Conservation (phyloP, 805 yeast genomes). For the Dipodascopsis uninucleata region DNA sequence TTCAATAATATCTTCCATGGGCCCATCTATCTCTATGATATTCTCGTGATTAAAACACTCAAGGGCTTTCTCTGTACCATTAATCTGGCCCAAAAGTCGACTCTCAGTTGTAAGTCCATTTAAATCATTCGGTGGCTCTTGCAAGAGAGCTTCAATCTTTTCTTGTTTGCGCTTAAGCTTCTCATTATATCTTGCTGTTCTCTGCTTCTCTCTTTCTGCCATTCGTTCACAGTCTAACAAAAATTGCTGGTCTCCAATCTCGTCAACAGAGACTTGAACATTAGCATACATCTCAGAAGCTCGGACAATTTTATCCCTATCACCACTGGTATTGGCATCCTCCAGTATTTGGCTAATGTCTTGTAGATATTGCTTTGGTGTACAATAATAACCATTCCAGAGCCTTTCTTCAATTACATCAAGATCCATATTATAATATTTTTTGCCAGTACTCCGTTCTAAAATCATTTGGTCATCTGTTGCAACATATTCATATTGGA, state of each 20-base stretch:
- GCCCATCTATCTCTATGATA: not conserved
- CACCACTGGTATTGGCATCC: slow-evolving; percentile 72
- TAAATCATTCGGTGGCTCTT: not conserved
- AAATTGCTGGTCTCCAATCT: slow-evolving; percentile 65
- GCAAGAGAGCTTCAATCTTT: slow-evolving; percentile 4
- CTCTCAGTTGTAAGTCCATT: slow-evolving; percentile 6
- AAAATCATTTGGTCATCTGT: slow-evolving; percentile 62
- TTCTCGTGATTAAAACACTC: not conserved
- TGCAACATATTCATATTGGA: slow-evolving; percentile 36
- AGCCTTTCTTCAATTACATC: slow-evolving; percentile 90
- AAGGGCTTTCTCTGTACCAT: not conserved
- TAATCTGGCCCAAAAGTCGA: not conserved
- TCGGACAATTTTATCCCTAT: slow-evolving; percentile 71
- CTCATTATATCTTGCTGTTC: slow-evolving; percentile 39
- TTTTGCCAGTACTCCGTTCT: slow-evolving; percentile 72
- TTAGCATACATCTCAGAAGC: slow-evolving; percentile 96
- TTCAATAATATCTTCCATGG: not conserved
- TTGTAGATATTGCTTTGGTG: slow-evolving; percentile 81
- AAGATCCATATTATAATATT: slow-evolving; percentile 81
- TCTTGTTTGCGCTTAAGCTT: slow-evolving; percentile 32
- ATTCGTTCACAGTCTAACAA: slow-evolving; percentile 71
- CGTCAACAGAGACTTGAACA: slow-evolving; percentile 94
- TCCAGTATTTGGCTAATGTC: slow-evolving; percentile 80
- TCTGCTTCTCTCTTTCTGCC: slow-evolving; percentile 58
- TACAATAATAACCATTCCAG: slow-evolving; percentile 95